Percentiles rank a stretch among this genome's conserved stretches.
Conservation (phyloP, 305 asterid species). For the Ajuga reptans region DNA sequence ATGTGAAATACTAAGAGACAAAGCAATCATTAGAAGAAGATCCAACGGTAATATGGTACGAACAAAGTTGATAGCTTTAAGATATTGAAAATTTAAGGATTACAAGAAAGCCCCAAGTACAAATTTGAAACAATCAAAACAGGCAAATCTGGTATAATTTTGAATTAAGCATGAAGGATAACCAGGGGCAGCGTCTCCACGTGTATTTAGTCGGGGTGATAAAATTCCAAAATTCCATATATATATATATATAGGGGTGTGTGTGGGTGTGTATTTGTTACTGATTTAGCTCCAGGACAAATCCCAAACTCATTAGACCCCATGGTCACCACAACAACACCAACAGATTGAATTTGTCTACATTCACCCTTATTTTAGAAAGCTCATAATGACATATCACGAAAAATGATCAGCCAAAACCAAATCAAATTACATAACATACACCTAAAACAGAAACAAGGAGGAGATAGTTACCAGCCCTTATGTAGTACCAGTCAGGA, state of each 20-base stretch:
- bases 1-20: neutral
- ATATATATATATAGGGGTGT: no score
- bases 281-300: no score
- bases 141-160: neutral
- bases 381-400: neutral
- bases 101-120: neutral
- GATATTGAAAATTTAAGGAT: neutral
- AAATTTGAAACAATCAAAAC: no score
- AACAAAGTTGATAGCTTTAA: neutral
- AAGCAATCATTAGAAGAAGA: neutral
- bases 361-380: neutral
- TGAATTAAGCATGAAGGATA: neutral
- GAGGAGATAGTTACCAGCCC: slow-evolving; percentile 37
- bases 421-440: neutral
- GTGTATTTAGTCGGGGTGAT: no score
- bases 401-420: neutral
- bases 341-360: no score
- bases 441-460: neutral
- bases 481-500: slow-evolving; percentile 52
- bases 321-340: no score
- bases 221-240: no score
- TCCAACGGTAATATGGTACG: neutral
- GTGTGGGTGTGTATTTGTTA: no score
- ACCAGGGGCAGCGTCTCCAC: no score
- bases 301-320: no score